Evolutionary conservation across 306 rosid species (phyloP).

Genomic region (Corylus avellana): DNA sequence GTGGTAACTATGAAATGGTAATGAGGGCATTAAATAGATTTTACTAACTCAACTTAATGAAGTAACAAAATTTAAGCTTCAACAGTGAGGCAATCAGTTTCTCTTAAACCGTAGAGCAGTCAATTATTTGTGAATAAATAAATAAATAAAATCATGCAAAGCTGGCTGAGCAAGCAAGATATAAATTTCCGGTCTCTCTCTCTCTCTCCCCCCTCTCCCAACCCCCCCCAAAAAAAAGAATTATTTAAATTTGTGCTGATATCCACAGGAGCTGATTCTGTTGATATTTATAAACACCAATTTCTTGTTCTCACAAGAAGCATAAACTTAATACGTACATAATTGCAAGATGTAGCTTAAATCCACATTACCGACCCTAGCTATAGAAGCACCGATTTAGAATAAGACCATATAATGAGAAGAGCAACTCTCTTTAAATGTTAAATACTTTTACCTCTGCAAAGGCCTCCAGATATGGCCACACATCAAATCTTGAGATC

Average conservation of each 20-base stretch:
- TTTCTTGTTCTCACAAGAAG: not conserved
- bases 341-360: not conserved
- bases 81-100: not conserved
- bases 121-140: not conserved
- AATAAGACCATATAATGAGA: conserved; percentile 11
- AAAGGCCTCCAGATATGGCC: conserved; percentile 92
- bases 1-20: not conserved
- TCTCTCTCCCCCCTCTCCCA: not conserved
- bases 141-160: not conserved
- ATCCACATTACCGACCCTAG: not conserved
- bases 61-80: not conserved
- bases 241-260: not conserved
- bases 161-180: not conserved
- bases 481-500: conserved; percentile 96
- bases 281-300: not conserved
- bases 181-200: not conserved
- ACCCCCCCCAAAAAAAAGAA: not conserved
- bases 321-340: not conserved
- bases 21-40: not conserved
- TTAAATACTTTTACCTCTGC: conserved; percentile 63
- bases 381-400: conserved; percentile 7
- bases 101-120: not conserved
- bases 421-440: conserved; percentile 1
- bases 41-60: not conserved
- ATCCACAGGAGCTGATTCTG: not conserved